Evolutionary conservation across 225 moss, liverwort and hornwort species (phyloP).

Genomic region (Neckera pumila): DNA sequence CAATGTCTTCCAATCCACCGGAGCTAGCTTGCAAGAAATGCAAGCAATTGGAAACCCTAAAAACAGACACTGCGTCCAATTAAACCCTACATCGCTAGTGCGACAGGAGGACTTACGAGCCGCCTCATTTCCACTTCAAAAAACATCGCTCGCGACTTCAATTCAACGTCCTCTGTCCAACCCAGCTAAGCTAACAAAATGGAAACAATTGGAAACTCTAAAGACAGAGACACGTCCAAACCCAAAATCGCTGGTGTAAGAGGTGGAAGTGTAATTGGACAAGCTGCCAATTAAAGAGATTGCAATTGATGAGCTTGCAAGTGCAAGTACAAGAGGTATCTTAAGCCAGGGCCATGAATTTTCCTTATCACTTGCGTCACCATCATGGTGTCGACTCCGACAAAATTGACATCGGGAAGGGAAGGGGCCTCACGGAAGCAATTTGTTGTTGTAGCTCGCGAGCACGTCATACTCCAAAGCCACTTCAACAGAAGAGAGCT

Average conservation of each 20-base stretch:
- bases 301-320: not conserved
- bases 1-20: not conserved
- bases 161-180: not conserved
- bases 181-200: not conserved
- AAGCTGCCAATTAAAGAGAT: not conserved
- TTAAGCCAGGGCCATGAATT: not conserved
- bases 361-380: not conserved
- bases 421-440: not conserved
- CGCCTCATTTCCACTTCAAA: constrained; percentile 29
- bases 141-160: constrained; percentile 14
- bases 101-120: not conserved
- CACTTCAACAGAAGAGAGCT: too few relatives aligned
- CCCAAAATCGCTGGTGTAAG: not conserved
- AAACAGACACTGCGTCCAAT: not conserved
- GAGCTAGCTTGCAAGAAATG: not conserved
- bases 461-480: not conserved
- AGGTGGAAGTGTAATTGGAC: too few relatives aligned
- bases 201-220: not conserved
- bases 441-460: not conserved
- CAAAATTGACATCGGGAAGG: not conserved
- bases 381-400: not conserved
- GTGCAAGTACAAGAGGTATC: not conserved
- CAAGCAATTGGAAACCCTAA: not conserved
- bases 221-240: not conserved
- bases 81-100: not conserved